Evolutionary conservation across 139 green algal species (phyloP).

Genomic region (Diplosphaera chodatii): DNA sequence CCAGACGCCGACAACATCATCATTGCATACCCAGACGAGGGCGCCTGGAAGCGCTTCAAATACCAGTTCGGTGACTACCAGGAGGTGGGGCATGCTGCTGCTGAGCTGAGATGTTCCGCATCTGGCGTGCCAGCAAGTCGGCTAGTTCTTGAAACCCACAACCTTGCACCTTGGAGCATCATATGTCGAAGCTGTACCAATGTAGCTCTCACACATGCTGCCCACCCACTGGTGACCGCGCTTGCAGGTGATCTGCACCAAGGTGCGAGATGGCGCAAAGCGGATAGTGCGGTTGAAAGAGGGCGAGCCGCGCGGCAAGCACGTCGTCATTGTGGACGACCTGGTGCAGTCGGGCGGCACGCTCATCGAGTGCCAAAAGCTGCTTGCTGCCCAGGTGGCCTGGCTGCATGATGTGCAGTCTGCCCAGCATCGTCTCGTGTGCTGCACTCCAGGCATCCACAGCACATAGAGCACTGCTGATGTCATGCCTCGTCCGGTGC

Average conservation of each 20-base stretch:
- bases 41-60: constrained; percentile 98
- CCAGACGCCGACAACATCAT: constrained; percentile 78
- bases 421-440: too few relatives aligned
- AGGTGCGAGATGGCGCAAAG: constrained; percentile 93
- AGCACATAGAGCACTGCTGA: too few relatives aligned
- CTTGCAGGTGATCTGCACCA: constrained; percentile 96
- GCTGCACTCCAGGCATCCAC: too few relatives aligned
- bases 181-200: too few relatives aligned
- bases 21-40: constrained; percentile 98
- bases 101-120: too few relatives aligned
- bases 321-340: constrained; percentile 98
- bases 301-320: constrained; percentile 72
- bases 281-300: constrained; percentile 95
- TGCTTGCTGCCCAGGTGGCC: constrained; percentile 56
- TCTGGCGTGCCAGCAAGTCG: too few relatives aligned
- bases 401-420: too few relatives aligned
- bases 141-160: too few relatives aligned
- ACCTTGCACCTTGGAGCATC: too few relatives aligned
- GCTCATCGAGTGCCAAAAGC: constrained; percentile 89
- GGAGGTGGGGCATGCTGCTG: constrained; percentile 45
- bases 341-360: constrained; percentile 94
- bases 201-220: too few relatives aligned
- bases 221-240: too few relatives aligned
- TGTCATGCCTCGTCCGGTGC: too few relatives aligned
- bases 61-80: constrained; percentile 85